Evolutionary conservation across 768 basidiomycete species (phyloP).

Genomic region (Pulveroboletus ravenelii): DNA sequence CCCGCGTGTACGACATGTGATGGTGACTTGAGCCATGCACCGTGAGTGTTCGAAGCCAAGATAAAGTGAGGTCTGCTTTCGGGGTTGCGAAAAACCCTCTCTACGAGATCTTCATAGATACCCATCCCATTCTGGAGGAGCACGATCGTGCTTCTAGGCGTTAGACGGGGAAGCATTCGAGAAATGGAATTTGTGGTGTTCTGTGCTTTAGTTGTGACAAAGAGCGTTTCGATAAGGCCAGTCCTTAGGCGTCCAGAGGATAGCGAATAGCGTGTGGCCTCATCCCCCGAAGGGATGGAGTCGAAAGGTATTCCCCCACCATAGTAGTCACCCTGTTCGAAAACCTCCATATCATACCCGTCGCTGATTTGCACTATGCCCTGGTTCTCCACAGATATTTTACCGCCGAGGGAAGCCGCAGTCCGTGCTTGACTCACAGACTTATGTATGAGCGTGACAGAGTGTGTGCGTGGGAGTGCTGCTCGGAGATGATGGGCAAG

Average conservation of each 20-base stretch:
- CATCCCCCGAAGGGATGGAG: constrained; percentile 10
- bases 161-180: constrained; percentile 58
- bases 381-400: constrained; percentile 45
- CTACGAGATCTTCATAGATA: constrained; percentile 72
- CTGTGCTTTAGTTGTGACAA: constrained; percentile 79
- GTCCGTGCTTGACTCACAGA: constrained; percentile 35
- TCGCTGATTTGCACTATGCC: constrained; percentile 40
- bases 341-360: constrained; percentile 51
- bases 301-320: constrained; percentile 19
- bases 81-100: constrained; percentile 66
- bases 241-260: constrained; percentile 14
- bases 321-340: constrained; percentile 28
- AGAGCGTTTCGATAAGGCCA: constrained; percentile 62
- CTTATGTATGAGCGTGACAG: constrained; percentile 70
- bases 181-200: constrained; percentile 55
- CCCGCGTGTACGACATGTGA: constrained; percentile 67
- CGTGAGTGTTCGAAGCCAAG: constrained; percentile 77
- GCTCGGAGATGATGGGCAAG: constrained; percentile 75
- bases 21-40: constrained; percentile 53
- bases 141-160: constrained; percentile 71
- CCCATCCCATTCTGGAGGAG: constrained; percentile 97
- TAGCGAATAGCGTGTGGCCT: constrained; percentile 14
- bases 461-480: constrained; percentile 44
- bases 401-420: constrained; percentile 31
- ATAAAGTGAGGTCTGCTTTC: constrained; percentile 79